phyloP scores from a whole-genome alignment of 73 alveolate genomes.

The Tetrahymena malaccensis region DNA sequence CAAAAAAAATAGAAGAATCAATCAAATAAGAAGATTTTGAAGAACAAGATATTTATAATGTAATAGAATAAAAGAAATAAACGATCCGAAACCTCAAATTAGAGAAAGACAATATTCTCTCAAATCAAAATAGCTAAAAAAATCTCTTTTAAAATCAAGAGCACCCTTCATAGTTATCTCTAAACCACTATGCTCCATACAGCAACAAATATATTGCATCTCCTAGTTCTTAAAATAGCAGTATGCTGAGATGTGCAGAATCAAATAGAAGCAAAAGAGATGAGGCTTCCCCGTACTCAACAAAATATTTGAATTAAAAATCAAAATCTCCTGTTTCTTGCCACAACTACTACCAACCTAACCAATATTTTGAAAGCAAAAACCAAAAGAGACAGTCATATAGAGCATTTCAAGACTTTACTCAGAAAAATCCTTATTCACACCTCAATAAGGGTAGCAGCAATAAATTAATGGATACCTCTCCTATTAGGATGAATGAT shows the following conservation, averaged over 20 bases:
- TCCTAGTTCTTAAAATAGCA: not conserved
- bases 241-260: not conserved
- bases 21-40: not conserved
- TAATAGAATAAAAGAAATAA: not conserved
- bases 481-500: not conserved
- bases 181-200: not conserved
- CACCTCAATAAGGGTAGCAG: not conserved
- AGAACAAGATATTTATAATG: not conserved
- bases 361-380: not conserved
- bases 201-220: not conserved
- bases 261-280: not conserved
- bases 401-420: not conserved
- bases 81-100: not conserved
- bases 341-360: not conserved
- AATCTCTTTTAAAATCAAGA: not conserved
- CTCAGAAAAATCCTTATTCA: not conserved
- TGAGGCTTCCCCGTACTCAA: not conserved
- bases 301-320: not conserved
- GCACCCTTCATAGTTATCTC: not conserved
- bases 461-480: not conserved
- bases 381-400: not conserved
- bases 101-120: not conserved
- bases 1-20: not conserved
- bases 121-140: not conserved
- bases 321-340: not conserved